Conservation (phyloP, 345 rosid species). For the Eucalyptus cloeziana region DNA sequence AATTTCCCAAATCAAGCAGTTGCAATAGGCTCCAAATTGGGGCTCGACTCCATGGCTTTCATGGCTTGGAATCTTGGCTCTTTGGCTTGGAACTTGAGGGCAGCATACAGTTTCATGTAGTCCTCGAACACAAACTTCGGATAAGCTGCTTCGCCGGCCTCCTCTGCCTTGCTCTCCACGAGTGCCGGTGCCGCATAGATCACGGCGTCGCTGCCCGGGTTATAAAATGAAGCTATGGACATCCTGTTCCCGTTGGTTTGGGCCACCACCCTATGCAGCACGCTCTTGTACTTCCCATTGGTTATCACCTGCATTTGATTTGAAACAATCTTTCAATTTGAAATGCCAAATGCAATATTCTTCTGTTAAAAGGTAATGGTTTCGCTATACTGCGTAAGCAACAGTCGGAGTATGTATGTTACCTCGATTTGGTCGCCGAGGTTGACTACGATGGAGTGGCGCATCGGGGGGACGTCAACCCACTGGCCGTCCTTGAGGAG, state of each 20-base stretch:
- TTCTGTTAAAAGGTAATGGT: neutral
- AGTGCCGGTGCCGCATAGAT: slow-evolving; percentile 69
- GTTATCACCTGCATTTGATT: slow-evolving; percentile 49
- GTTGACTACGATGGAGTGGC: slow-evolving; percentile 84
- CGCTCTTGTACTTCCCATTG: slow-evolving; percentile 90
- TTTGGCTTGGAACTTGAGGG: slow-evolving; percentile 75
- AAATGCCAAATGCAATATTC: neutral
- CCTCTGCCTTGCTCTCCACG: slow-evolving; percentile 34
- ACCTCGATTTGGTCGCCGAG: slow-evolving; percentile 97
- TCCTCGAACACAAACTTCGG: slow-evolving; percentile 83
- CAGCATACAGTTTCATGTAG: slow-evolving; percentile 79
- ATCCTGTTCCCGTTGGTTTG: slow-evolving; percentile 67
- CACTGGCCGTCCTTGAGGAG: slow-evolving; percentile 81
- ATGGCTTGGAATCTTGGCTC: slow-evolving; percentile 95
- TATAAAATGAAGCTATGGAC: slow-evolving; percentile 92
- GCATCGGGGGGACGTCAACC: slow-evolving; percentile 92
- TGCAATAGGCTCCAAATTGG: slow-evolving; percentile 19
- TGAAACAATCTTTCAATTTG: neutral
- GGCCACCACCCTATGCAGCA: slow-evolving; percentile 74
- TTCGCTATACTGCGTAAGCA: neutral
- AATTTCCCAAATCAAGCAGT: neutral
- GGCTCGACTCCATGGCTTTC: slow-evolving; percentile 30
- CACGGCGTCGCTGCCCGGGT: slow-evolving; percentile 80
- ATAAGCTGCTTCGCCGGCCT: slow-evolving; percentile 22
- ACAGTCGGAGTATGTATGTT: neutral